phyloP scores from a whole-genome alignment of 2,329 filamentous ascomycete species.

The Aureobasidium sp. region DNA sequence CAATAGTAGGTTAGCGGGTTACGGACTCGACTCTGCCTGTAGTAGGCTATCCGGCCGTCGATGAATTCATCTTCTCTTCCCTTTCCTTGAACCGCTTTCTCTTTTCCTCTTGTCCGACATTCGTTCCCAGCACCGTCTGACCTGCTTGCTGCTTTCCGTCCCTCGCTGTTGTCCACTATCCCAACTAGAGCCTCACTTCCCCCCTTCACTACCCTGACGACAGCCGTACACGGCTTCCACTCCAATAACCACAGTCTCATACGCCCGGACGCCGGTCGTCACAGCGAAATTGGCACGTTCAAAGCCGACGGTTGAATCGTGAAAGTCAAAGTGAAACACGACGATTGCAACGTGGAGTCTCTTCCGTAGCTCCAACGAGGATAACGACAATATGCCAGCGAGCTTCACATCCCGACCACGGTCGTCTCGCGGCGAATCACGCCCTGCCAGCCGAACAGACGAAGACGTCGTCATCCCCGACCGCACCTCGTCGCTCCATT shows the following conservation, averaged over 20 bases:
- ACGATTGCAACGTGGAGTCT: neutral
- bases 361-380: neutral
- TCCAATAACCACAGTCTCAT: too few relatives aligned
- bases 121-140: neutral
- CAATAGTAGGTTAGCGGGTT: neutral
- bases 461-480: conserved; percentile 88
- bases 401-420: conserved; percentile 38
- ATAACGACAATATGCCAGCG: neutral
- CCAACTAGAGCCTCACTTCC: neutral
- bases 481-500: conserved; percentile 93
- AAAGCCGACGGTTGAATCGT: neutral
- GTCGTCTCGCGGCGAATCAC: conserved; percentile 29
- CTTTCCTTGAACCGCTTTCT: neutral
- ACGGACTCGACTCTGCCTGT: neutral
- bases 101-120: neutral
- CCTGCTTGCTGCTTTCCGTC: neutral
- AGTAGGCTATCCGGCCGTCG: neutral
- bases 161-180: neutral
- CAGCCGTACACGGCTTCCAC: too few relatives aligned
- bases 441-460: conserved; percentile 60
- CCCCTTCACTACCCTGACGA: too few relatives aligned
- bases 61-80: neutral
- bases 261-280: neutral
- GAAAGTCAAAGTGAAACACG: neutral
- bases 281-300: neutral